Base-by-base conservation (phyloP, 192 early-diverging fungal species). In the Powellomyces hirtus region DNA sequence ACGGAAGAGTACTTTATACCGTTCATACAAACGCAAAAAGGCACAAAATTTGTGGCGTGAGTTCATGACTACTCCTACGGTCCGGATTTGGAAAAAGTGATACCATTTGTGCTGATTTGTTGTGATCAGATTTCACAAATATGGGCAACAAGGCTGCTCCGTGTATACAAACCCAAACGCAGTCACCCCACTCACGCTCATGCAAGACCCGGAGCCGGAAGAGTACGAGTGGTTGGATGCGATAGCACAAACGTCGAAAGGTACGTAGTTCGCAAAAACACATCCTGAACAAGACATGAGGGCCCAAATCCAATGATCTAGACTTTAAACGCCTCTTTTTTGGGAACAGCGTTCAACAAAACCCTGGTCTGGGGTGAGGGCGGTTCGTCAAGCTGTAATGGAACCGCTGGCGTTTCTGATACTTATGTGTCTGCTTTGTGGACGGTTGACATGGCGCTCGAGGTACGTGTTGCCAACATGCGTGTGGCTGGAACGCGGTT, bases 361-460 rank as follows among this genome's bases (percentile, higher is more conserved):
- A 29, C 38, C 1, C n/a, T 69, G 55, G 67, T 69, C 27, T 69
- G 67, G 67, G 67, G 67, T 1, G 67, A 69, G 38, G 67, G 67
- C 26, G 67, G 67, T 20, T 60, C 57, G 7, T 40, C 67, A 3
- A 45, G 38, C 0, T 69, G 67, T 3, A 69, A 69, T 38, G 67
- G 67, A 14, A 60, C 58, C 6, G 26, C 38, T 1, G 67, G 67
- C 29, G 30, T 36, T 13, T 69, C 67, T 1, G 67, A 69, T 34
- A 37, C 46, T 6, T 69, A 31, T 27, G 67, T 56, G 3, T 27
- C 57, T 22, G 57, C 67, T 24, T 18, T 69, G n/a, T 69, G 67
- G 67, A 69, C 67, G 11, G 57, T 69, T 18, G 67, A 69, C 42
- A 69, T 60, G 56, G 44, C 57, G 64, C 18, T 66, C 0, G 64